Percentiles rank a stretch among this genome's conserved stretches.
These are phyloP conservation scores for Arachis hypogaea DNA, from an alignment of 306 rosid genomes.

Conservation along the genomic window DNA sequence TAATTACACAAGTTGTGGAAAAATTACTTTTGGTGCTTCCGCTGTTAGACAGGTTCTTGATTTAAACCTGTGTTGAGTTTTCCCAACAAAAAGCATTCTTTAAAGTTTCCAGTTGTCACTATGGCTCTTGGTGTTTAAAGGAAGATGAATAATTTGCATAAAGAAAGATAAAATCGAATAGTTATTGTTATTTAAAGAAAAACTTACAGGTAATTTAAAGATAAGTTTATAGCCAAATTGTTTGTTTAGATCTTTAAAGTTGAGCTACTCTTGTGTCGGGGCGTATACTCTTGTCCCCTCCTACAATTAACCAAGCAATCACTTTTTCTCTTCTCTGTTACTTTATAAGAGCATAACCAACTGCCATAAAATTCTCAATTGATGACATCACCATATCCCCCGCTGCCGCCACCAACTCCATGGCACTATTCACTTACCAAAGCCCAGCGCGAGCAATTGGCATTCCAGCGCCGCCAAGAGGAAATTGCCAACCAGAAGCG, in stretches of 20 bases:
- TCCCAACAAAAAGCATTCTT: neutral
- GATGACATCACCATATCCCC: conserved; percentile 13
- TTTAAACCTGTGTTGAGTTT: too few species aligned
- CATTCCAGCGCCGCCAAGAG: conserved; percentile 78
- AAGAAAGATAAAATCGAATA: too few species aligned
- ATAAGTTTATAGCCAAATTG: too few species aligned
- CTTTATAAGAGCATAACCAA: too few species aligned
- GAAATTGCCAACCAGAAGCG: conserved; percentile 56
- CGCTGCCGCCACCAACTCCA: neutral
- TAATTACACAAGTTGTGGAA: too few species aligned
- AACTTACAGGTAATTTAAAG: too few species aligned
- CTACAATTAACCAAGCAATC: conserved; percentile 57
- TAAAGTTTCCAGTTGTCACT: neutral
- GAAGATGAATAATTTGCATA: too few species aligned
- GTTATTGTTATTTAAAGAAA: too few species aligned
- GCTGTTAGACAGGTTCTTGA: too few species aligned
- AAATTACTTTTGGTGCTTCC: too few species aligned
- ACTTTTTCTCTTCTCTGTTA: neutral
- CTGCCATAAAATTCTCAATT: conserved; percentile 34
- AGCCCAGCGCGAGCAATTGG: conserved; percentile 76
- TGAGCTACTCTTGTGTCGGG: too few species aligned
- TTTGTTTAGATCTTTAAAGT: too few species aligned
- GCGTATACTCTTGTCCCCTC: conserved; percentile 38
- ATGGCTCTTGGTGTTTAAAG: conserved; percentile 12
- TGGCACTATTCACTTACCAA: conserved; percentile 52